phyloP scores from a whole-genome alignment of 495 filamentous ascomycete species.

The Aspergillus affinis region DNA sequence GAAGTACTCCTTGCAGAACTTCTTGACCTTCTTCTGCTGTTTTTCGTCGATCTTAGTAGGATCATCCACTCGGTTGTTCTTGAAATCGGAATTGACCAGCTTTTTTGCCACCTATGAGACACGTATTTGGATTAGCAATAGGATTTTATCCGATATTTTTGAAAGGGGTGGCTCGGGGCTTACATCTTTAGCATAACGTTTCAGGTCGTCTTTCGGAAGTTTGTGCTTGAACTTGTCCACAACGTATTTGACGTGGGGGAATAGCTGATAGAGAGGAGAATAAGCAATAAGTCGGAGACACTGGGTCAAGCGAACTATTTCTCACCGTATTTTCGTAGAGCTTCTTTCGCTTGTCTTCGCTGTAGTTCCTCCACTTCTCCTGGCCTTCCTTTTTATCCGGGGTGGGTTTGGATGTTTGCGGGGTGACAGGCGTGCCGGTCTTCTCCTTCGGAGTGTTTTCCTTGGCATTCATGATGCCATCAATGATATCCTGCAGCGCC shows the following conservation, averaged over 20 bases:
- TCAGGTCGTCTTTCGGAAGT: slow-evolving; percentile 83
- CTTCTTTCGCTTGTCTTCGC: slow-evolving; percentile 86
- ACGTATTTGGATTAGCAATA: slow-evolving; percentile 11
- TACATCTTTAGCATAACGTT: slow-evolving; percentile 83
- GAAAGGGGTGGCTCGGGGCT: slow-evolving; percentile 9
- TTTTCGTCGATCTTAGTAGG: slow-evolving; percentile 77
- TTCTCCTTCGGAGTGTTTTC: slow-evolving; percentile 66
- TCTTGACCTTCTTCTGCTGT: slow-evolving; percentile 78
- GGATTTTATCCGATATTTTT: neutral
- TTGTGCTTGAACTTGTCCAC: slow-evolving; percentile 82
- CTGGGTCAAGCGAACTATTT: slow-evolving; percentile 2
- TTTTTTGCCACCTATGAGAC: slow-evolving; percentile 66
- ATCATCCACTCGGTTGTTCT: slow-evolving; percentile 77
- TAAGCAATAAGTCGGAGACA: neutral
- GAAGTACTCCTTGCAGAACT: slow-evolving; percentile 78
- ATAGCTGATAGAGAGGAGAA: slow-evolving; percentile 54
- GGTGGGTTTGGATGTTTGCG: slow-evolving; percentile 48
- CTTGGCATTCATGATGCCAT: slow-evolving; percentile 71
- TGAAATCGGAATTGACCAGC: slow-evolving; percentile 85
- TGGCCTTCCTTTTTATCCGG: slow-evolving; percentile 61
- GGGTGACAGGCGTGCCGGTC: slow-evolving; percentile 47
- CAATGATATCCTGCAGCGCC: slow-evolving; percentile 79
- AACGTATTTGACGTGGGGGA: slow-evolving; percentile 78
- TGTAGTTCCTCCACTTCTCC: slow-evolving; percentile 79
- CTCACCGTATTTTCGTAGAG: slow-evolving; percentile 88